phyloP scores from a whole-genome alignment of 768 basidiomycete species.

The Lyophyllum semitale region DNA sequence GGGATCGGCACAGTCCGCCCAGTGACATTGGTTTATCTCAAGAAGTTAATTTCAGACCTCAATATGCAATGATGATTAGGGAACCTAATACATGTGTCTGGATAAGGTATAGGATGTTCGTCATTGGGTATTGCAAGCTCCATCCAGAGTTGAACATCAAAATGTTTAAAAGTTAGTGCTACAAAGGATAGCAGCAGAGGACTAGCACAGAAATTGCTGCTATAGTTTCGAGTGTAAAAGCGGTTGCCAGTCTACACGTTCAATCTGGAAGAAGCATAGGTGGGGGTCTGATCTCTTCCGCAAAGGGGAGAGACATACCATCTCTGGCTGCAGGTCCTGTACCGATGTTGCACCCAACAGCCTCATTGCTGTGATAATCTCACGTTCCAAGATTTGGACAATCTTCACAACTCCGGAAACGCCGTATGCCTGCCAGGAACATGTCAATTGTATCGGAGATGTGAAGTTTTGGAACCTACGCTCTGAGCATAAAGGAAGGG shows the following conservation, averaged over 20 bases:
- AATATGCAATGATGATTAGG: neutral
- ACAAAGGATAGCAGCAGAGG: neutral
- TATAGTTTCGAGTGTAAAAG: slow-evolving; percentile 34
- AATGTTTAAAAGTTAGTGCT: neutral
- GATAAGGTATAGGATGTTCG: too few relatives aligned
- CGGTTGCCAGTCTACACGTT: slow-evolving; percentile 71
- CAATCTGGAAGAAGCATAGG: slow-evolving; percentile 40
- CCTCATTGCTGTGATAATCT: slow-evolving; percentile 78
- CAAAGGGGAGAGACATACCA: slow-evolving; percentile 47
- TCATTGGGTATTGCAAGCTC: neutral
- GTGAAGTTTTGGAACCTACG: slow-evolving; percentile 39
- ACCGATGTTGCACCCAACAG: slow-evolving; percentile 70
- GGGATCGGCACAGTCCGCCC: slow-evolving; percentile 40
- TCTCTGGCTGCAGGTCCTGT: slow-evolving; percentile 67
- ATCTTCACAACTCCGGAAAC: slow-evolving; percentile 68
- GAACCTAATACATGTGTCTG: too few relatives aligned
- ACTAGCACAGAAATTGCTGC: neutral
- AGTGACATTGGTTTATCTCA: slow-evolving; percentile 38
- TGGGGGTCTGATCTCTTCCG: neutral
- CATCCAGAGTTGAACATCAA: neutral
- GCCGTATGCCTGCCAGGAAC: slow-evolving; percentile 63
- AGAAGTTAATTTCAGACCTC: slow-evolving; percentile 41
- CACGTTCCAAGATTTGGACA: slow-evolving; percentile 69
- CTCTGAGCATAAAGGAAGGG: slow-evolving; percentile 87
- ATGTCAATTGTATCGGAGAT: neutral